Evolutionary conservation across 116 monocot genomes (phyloP).

Genomic region (Phalaenopsis hybrid): DNA sequence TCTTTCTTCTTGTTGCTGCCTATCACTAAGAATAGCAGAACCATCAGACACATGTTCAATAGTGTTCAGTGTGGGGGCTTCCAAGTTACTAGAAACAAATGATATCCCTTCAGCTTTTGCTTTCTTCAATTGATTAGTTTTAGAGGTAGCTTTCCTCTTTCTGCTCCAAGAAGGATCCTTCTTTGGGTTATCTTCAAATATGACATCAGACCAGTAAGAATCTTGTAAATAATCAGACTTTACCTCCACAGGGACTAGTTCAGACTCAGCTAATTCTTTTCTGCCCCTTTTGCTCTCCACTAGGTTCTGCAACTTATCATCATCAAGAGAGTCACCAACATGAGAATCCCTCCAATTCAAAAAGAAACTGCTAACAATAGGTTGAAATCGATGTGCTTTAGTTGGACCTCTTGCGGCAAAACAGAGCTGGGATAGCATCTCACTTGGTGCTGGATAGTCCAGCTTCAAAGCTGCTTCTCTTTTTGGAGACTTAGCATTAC

Average conservation of each 20-base stretch:
- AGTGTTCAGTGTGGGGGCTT: neutral
- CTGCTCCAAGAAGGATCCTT: constrained; percentile 16
- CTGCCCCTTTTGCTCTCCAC: constrained; percentile 15
- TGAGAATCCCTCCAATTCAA: constrained; percentile 12
- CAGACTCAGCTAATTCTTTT: constrained; percentile 8
- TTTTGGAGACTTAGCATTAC: neutral
- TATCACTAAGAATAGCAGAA: constrained; percentile 10
- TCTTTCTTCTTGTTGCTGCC: neutral
- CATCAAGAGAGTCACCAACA: constrained; percentile 3
- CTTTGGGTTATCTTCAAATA: constrained; percentile 31
- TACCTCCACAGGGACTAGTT: neutral
- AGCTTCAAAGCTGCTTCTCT: neutral
- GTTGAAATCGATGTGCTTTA: constrained; percentile 8
- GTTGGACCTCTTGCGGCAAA: constrained; percentile 21
- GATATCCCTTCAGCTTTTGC: neutral
- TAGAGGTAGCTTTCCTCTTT: constrained; percentile 32
- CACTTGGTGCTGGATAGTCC: constrained; percentile 24
- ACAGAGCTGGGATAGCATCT: constrained; percentile 35
- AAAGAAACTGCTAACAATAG: constrained; percentile 16
- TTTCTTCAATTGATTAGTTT: constrained; percentile 14
- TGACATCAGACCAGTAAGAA: constrained; percentile 51
- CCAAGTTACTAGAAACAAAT: neutral
- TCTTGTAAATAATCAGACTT: constrained; percentile 15
- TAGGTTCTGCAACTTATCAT: constrained; percentile 6
- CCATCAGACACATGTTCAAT: neutral